Evolutionary conservation across 1,284 basidiomycete species (phyloP).

Genomic region (Mycosarcoma maydis): DNA sequence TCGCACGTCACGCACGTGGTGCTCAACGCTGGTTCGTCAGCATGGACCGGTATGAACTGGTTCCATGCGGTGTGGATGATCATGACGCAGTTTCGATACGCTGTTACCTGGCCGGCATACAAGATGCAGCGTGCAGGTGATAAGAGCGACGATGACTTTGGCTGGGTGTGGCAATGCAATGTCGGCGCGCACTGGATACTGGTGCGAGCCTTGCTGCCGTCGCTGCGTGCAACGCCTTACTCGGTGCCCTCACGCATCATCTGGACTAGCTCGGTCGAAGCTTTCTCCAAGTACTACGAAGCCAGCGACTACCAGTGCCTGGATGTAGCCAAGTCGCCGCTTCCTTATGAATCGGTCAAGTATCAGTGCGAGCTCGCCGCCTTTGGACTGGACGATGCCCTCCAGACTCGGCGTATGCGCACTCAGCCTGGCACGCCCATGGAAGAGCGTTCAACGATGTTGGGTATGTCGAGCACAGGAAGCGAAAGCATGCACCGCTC

Average conservation of each 20-base stretch:
- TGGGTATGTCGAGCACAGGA: conserved; percentile 22
- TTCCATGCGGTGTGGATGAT: conserved; percentile 58
- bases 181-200: conserved; percentile 65
- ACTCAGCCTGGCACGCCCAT: conserved; percentile 50
- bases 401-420: conserved; percentile 45
- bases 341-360: conserved; percentile 66
- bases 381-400: conserved; percentile 60
- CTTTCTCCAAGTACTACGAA: conserved; percentile 57
- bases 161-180: conserved; percentile 67
- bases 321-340: conserved; percentile 38
- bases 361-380: conserved; percentile 67
- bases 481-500: conserved; percentile 16
- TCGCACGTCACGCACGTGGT: conserved; percentile 65
- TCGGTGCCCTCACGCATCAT: conserved; percentile 60
- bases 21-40: conserved; percentile 65
- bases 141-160: conserved; percentile 61
- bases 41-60: conserved; percentile 65
- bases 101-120: conserved; percentile 65
- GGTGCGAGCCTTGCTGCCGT: conserved; percentile 56
- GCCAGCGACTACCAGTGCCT: conserved; percentile 63
- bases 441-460: conserved; percentile 30
- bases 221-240: conserved; percentile 59
- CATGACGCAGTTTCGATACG: conserved; percentile 58
- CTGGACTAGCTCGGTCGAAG: conserved; percentile 67
- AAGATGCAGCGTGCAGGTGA: conserved; percentile 64